Base-by-base conservation (phyloP, 805 yeast species). In the Candida manassasensis region DNA sequence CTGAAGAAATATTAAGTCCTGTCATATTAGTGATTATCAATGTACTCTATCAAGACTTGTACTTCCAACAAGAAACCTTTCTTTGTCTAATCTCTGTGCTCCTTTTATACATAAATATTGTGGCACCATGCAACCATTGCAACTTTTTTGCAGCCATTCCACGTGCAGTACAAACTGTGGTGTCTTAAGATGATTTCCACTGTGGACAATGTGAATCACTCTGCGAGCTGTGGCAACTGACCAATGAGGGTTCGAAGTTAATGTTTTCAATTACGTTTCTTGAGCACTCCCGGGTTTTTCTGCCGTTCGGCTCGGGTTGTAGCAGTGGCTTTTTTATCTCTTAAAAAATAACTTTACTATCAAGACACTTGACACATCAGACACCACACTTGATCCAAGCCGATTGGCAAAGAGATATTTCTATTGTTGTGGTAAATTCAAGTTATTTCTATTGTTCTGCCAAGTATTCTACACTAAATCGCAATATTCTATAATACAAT, bases 1-100 rank as follows among this genome's bases (percentile, higher is more conserved):
- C 47, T 2, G 47, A 36, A 9, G 49, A 32, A 18, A 60, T 47
- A 29, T 47, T 37, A 10, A 36, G 32, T 19, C 27, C 30, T 11
- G 39, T 37, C 49, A 45, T 40, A 6, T n/a, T 14, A 17, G 26
- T 19, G n/a, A 15, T n/a, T n/a, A n/a, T n/a, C n/a, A n/a, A n/a
- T n/a, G n/a, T n/a, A n/a, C n/a, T n/a, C n/a, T n/a, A n/a, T n/a
- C n/a, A n/a, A 16, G 5, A 19, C 11, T 16, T 6, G 11, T 24
- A 29, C 6, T 6, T 7, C 7, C 22, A 19, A 19, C 10, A 7
- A 7, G 22, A 19, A 19, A 7, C 22, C 7, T 19, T 19, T 7
- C 22, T 19, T 7, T 19, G 10, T 19, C 22, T 19, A 19, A 7
- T 19, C 10, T 24, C 9, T 24, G 9, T 24, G 12, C 12, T 11